Conservation (phyloP, 140 eudicot genomes). For the Ambrosia hybrid region DNA sequence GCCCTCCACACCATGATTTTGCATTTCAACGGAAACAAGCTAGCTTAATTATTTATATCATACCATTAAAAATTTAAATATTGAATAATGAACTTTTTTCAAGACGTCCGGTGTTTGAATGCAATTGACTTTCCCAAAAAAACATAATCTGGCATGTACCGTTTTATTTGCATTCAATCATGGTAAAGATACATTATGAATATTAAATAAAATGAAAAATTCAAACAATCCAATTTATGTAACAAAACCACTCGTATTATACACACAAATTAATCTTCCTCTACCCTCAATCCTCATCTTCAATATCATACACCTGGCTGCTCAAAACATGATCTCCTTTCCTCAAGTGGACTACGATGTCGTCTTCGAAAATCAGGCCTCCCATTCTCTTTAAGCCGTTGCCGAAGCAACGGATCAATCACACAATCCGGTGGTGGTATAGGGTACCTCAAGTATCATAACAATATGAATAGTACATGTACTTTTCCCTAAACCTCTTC, state of each 20-base stretch:
- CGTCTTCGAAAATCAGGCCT: slow-evolving; percentile 47
- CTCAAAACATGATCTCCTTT: slow-evolving; percentile 36
- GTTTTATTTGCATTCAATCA: slow-evolving; percentile 25
- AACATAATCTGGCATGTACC: background rate
- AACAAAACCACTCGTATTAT: slow-evolving; percentile 38
- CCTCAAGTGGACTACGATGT: slow-evolving; percentile 38
- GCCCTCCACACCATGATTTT: no score
- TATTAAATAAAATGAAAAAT: slow-evolving; percentile 23
- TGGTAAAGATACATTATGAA: slow-evolving; percentile 13
- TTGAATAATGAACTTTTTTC: no score
- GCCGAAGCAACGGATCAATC: slow-evolving; percentile 50
- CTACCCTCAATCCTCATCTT: slow-evolving; percentile 44
- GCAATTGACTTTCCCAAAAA: no score
- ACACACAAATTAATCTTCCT: slow-evolving; percentile 25
- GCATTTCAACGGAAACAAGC: no score
- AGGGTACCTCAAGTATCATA: slow-evolving; percentile 63
- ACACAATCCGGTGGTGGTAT: slow-evolving; percentile 67
- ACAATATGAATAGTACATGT: slow-evolving; percentile 82
- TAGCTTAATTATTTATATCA: no score
- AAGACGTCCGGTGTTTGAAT: no score
- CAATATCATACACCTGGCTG: slow-evolving; percentile 37
- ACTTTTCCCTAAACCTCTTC: slow-evolving; percentile 55
- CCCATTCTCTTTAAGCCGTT: slow-evolving; percentile 56
- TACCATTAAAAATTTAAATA: no score
- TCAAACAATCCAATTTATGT: slow-evolving; percentile 33